Evolutionary conservation across 257 asterid genomes (phyloP), one percentile per base, ranked within the genome.

Genomic region (Solanum microdontum): DNA sequence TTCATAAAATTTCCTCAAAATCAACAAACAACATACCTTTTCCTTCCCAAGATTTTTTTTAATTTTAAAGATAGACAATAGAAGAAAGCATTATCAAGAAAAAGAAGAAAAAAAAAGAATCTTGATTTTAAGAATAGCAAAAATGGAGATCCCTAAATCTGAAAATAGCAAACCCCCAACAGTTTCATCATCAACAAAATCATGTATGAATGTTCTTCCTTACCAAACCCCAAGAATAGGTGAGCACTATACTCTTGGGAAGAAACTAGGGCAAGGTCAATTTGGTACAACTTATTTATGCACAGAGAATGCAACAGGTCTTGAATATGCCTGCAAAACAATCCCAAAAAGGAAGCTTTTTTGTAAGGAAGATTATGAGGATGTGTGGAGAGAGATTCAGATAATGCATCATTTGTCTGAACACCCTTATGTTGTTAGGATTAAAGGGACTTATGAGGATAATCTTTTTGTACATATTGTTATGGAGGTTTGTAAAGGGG

Each of bases 401-500:
- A 88, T 88, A 37, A 88, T 88, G 90, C 87, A 87, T 24, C 85
- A 87, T 73, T 68, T 88, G 28, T 87, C 90, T 3, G 90, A 89
- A 39, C 87, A 89, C 19, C 89, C 87, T 1, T 79, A 89, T n/a
- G 85, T 89, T 15, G 90, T 89, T 4, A 86, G 86, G 66, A 51
- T 89, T 33, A 89, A 76, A 80, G 89, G 83, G 37, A 86, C 90
- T 6, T 89, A 86, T 17, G 90, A 89, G 87, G 90, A 89, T 45
- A 33, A 89, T 68, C 72, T 77, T 12, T 84, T 84, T 69, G 87
- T 89, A 12, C 89, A 89, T 83, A 26, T 89, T 68, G 89, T 89
- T 55, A 89, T 89, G 90, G 90, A 89, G 72, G 82, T 89, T 34
- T 89, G 90, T 68, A 84, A 86, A 84, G 90, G 90, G 5, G 90